Base-by-base conservation (phyloP, 164 flowering plant species). In the Tetracentron sinense region DNA sequence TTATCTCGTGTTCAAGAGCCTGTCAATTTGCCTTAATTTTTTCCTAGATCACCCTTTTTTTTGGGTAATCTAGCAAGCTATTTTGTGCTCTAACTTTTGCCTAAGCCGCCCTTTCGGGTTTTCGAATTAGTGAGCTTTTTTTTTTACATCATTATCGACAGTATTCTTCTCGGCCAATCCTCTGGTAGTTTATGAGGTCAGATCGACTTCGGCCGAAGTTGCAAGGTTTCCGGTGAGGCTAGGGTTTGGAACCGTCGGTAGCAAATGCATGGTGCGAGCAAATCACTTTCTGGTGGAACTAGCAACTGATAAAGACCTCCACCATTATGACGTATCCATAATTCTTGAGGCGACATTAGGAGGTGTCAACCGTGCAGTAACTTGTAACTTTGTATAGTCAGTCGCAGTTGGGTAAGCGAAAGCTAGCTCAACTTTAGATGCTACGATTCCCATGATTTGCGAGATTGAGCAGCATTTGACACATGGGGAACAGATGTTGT, bases 271-370 rank as follows among this genome's bases (percentile, higher is more conserved):
- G 0, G 83, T 92, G 2, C 69, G 73, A 5, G 96, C 94, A 0
- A 92, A 92, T 42, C 97, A 92, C 12, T 89, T 89, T 42, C 70
- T 80, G 0, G 88, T 86, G 0, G 8, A 79, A 4, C 46, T 89
- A 0, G 71, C 80, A n/a, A n/a, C n/a, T 0, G 81, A 83, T 0
- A 69, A 29, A 0, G 83, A 78, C 22, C 65, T 84, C 0, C 68
- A 65, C 51, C 98, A 90, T 28, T 92, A 92, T 47, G 96, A 92
- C 66, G 95, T 94, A 0, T 50, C 96, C 0, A 79, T 90, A 0
- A 61, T 71, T 16, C 96, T 97, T 1, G 96, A 86, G 65, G 79
- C 86, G 3, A 31, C 75, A 0, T 85, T 89, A 0, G 85, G 84
- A 57, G 75, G 54, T 0, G 61, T 80, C 0, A 80, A 75, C 68